Percentiles rank a stretch among this genome's conserved stretches.
phyloP scores from a whole-genome alignment of 805 yeast genomes.

The Candida khao-thaluensis region DNA sequence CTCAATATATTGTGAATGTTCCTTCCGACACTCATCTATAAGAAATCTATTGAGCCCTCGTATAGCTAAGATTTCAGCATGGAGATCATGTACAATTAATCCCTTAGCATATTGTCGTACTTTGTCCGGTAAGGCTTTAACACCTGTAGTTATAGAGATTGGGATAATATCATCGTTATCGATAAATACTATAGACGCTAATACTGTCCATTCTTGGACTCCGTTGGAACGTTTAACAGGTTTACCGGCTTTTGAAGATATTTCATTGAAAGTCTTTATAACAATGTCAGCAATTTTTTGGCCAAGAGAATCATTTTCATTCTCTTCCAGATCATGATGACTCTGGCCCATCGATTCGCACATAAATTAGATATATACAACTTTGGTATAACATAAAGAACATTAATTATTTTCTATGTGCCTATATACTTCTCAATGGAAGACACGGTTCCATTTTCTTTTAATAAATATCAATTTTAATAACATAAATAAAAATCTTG shows the following conservation, averaged over 20 bases:
- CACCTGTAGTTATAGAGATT: slow-evolving; percentile 72
- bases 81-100: slow-evolving; percentile 75
- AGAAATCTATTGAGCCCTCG: slow-evolving; percentile 67
- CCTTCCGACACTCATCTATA: slow-evolving; percentile 43
- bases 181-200: slow-evolving; percentile 66
- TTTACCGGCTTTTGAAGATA: slow-evolving; percentile 45
- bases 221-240: slow-evolving; percentile 66
- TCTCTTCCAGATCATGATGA: no score
- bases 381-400: no score
- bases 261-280: slow-evolving; percentile 26
- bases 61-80: slow-evolving; percentile 80
- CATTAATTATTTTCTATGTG: slow-evolving; percentile 2
- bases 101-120: slow-evolving; percentile 52
- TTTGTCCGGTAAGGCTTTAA: slow-evolving; percentile 68
- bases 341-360: background rate
- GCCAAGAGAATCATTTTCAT: no score
- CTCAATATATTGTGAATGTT: slow-evolving; percentile 13
- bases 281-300: slow-evolving; percentile 26
- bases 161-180: slow-evolving; percentile 25
- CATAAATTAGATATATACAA: no score
- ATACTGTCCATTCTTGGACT: slow-evolving; percentile 75
- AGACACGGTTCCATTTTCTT: no score
- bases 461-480: no score
- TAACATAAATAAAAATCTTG: no score
- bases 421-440: background rate